phyloP scores from a whole-genome alignment of 306 rosid genomes.

The Fragaria nilgerrensis region DNA sequence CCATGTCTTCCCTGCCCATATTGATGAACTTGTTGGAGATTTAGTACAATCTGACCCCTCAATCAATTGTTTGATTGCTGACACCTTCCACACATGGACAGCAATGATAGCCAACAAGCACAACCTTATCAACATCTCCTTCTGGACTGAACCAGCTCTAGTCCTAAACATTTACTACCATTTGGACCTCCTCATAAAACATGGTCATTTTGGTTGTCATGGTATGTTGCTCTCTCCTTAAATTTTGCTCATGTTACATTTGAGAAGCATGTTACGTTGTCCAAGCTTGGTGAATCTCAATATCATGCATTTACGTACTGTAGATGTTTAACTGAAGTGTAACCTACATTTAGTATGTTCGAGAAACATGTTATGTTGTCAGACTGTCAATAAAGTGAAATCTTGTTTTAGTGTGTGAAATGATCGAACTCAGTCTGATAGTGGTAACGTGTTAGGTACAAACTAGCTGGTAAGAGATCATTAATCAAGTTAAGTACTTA shows the following conservation, averaged over 20 bases:
- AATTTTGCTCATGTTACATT: not conserved
- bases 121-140: slow-evolving; percentile 31
- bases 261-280: not conserved
- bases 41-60: slow-evolving; percentile 25
- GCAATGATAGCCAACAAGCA: slow-evolving; percentile 25
- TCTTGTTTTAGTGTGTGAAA: too few relatives aligned
- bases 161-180: slow-evolving; percentile 25
- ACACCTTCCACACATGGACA: slow-evolving; percentile 25
- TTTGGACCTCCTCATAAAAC: slow-evolving; percentile 29
- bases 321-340: too few relatives aligned
- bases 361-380: not conserved
- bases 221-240: not conserved
- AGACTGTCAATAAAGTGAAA: not conserved
- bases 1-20: slow-evolving; percentile 27
- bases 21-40: slow-evolving; percentile 32
- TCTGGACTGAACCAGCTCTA: slow-evolving; percentile 42
- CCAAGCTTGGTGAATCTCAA: not conserved
- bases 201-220: slow-evolving; percentile 34
- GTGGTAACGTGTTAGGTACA: not conserved
- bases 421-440: not conserved
- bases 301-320: too few relatives aligned
- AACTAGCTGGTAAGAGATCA: not conserved
- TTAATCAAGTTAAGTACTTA: not conserved
- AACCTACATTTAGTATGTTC: not conserved
- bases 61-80: slow-evolving; percentile 34